Conservation (phyloP, 495 filamentous ascomycete species). For the Tuber borchii region DNA sequence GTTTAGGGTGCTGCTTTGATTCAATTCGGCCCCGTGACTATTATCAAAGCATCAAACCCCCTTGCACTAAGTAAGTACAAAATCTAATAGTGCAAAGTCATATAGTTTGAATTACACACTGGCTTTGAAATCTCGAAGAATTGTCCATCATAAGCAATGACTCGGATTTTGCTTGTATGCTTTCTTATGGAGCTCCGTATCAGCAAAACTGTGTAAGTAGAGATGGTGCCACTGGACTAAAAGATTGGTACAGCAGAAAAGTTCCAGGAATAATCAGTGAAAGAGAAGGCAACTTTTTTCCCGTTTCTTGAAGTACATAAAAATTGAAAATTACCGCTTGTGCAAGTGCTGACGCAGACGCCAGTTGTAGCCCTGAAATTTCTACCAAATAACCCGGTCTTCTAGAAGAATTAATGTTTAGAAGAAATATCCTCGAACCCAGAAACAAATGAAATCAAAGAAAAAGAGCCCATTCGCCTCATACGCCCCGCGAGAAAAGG, state of each 20-base stretch:
- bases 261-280: not conserved
- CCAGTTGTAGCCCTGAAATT: not conserved
- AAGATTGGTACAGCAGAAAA: not conserved
- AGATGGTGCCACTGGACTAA: not conserved
- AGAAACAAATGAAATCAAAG: not conserved
- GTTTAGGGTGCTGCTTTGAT: not conserved
- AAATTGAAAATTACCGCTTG: not conserved
- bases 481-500: not conserved
- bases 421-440: not conserved
- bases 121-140: not conserved
- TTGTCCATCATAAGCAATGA: not conserved
- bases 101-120: not conserved
- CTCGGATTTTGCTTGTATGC: not conserved
- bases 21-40: not conserved
- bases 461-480: not conserved
- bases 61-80: not conserved
- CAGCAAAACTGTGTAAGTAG: not conserved
- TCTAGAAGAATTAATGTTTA: not conserved
- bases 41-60: not conserved
- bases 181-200: not conserved
- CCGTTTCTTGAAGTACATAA: not conserved
- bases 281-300: not conserved
- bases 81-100: not conserved
- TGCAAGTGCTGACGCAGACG: not conserved
- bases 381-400: not conserved